phyloP scores from a whole-genome alignment of 192 early-diverging fungal genomes.

The Coemansia brasiliensis region DNA sequence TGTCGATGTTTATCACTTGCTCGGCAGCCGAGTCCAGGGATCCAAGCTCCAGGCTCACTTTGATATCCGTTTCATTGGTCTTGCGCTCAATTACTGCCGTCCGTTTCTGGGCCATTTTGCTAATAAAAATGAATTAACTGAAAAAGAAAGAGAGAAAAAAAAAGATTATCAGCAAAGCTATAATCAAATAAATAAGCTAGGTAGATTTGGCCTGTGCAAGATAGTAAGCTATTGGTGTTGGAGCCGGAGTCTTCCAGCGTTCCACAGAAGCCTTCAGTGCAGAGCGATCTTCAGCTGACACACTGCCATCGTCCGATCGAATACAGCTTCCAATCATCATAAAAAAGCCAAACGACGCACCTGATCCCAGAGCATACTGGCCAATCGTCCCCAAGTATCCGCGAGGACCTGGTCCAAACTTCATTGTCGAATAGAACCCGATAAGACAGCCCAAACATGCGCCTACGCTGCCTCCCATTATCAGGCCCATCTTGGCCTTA shows the following conservation, averaged over 20 bases:
- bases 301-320: constrained; percentile 38
- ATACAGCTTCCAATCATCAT: constrained; percentile 68
- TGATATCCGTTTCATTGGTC: constrained; percentile 94
- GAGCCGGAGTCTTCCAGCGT: constrained; percentile 38
- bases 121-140: neutral
- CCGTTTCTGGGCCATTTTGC: neutral
- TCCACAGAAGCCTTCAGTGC: constrained; percentile 27
- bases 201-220: constrained; percentile 14
- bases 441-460: constrained; percentile 57
- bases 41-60: constrained; percentile 62
- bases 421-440: constrained; percentile 58
- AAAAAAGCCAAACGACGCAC: constrained; percentile 81
- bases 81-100: constrained; percentile 69
- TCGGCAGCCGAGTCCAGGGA: constrained; percentile 56
- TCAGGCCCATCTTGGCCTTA: constrained; percentile 57
- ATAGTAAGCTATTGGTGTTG: constrained; percentile 32
- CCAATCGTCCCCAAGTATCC: constrained; percentile 73
- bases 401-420: constrained; percentile 67
- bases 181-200: neutral
- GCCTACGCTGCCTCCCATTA: constrained; percentile 57
- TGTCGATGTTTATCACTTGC: constrained; percentile 78
- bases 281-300: constrained; percentile 30
- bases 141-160: neutral
- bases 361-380: constrained; percentile 71
- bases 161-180: constrained; percentile 6